These are phyloP conservation scores for Pleodorina starrii DNA, from an alignment of 139 green algal genomes.

Conservation along the genomic window DNA sequence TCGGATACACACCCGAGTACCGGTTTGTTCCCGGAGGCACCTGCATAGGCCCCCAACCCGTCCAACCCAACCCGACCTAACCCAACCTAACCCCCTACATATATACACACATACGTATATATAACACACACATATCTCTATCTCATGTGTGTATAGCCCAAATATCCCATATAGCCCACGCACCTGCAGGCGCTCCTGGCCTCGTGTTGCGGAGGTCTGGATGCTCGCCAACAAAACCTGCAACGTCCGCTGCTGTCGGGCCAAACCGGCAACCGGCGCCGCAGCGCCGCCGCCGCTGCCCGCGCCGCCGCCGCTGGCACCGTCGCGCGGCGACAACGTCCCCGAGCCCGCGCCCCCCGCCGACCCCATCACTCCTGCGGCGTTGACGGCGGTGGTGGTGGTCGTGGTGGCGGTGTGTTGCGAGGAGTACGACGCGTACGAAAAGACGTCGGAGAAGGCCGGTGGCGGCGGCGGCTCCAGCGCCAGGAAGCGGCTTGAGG, in stretches of 20 bases:
- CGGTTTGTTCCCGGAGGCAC: no score
- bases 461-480: constrained; percentile 27
- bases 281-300: not conserved
- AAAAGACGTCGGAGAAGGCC: constrained; percentile 14
- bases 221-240: constrained; percentile 34
- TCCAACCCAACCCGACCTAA: no score
- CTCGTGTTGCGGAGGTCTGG: not conserved
- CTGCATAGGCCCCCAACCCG: no score
- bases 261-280: not conserved
- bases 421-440: not conserved
- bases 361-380: not conserved
- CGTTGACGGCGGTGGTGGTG: not conserved
- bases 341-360: not conserved
- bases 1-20: no score
- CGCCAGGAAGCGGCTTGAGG: not conserved
- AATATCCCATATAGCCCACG: not conserved
- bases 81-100: no score
- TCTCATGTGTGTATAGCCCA: not conserved
- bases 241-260: constrained; percentile 41
- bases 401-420: not conserved
- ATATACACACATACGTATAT: no score
- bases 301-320: not conserved
- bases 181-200: constrained; percentile 46
- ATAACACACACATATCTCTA: not conserved
- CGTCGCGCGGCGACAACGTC: not conserved